Evolutionary conservation across 2,329 filamentous ascomycete species (phyloP).

Genomic region (Aaosphaeria pasadenensis): DNA sequence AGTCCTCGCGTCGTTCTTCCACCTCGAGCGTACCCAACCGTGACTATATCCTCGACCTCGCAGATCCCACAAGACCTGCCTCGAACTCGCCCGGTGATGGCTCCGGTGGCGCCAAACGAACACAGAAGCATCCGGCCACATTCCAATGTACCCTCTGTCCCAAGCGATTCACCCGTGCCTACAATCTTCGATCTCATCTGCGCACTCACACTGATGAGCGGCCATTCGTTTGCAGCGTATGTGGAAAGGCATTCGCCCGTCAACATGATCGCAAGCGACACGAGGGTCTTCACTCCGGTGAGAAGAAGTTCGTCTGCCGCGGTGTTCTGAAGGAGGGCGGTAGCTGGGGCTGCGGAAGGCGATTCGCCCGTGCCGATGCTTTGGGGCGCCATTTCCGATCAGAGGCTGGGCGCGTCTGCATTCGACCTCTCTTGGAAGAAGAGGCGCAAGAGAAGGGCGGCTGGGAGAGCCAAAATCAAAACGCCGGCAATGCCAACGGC

Average conservation of each 20-base stretch:
- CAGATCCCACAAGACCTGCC: conserved; percentile 79
- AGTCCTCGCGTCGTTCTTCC: conserved; percentile 48
- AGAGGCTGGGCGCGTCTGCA: conserved; percentile 92
- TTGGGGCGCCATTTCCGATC: conserved; percentile 92
- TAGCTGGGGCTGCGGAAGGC: conserved; percentile 88
- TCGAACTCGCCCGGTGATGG: conserved; percentile 40
- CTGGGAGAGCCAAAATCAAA: conserved; percentile 55
- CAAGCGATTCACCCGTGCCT: conserved; percentile 93
- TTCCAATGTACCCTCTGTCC: conserved; percentile 94
- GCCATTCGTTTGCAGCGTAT: conserved; percentile 95
- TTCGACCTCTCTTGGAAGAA: conserved; percentile 94
- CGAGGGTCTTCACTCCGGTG: conserved; percentile 91
- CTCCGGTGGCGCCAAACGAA: conserved; percentile 62
- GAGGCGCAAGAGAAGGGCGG: conserved; percentile 77
- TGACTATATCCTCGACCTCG: conserved; percentile 84
- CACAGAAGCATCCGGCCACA: conserved; percentile 95
- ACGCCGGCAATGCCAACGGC: conserved; percentile 53
- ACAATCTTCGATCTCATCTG: conserved; percentile 92
- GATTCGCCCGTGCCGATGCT: conserved; percentile 93
- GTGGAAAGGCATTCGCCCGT: conserved; percentile 93
- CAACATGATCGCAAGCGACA: conserved; percentile 97
- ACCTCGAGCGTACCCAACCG: conserved; percentile 55
- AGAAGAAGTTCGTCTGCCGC: conserved; percentile 98
- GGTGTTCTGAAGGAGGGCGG: conserved; percentile 80
- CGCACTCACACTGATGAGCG: conserved; percentile 96